Conservation (phyloP, 2,329 filamentous ascomycete genomes). For the Aspergillus fumigatiaffinis region DNA sequence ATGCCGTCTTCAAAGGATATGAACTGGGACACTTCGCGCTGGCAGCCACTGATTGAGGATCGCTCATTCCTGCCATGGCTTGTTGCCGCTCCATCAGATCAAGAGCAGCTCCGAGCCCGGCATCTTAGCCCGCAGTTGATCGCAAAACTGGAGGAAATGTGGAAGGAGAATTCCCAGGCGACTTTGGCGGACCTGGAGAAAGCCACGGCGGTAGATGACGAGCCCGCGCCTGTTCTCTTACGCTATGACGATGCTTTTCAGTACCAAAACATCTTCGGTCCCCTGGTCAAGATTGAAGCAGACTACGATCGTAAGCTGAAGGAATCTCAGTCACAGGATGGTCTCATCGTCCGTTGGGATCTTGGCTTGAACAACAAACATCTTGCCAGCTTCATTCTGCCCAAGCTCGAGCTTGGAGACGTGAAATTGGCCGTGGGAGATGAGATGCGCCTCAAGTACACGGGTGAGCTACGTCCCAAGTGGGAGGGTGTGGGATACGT, state of each 20-base stretch:
- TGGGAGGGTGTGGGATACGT: slow-evolving; percentile 99
- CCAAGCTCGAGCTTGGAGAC: slow-evolving; percentile 95
- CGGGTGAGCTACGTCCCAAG: slow-evolving; percentile 81
- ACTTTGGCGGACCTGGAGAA: slow-evolving; percentile 91
- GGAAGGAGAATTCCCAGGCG: slow-evolving; percentile 89
- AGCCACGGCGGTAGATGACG: slow-evolving; percentile 85
- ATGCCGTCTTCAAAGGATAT: slow-evolving; percentile 97
- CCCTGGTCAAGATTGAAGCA: slow-evolving; percentile 96
- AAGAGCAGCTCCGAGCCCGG: slow-evolving; percentile 90
- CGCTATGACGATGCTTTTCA: slow-evolving; percentile 97
- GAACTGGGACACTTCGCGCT: slow-evolving; percentile 98
- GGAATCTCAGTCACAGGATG: slow-evolving; percentile 95
- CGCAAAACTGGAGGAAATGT: slow-evolving; percentile 93
- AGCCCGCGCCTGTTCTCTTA: slow-evolving; percentile 85
- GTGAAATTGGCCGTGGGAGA: slow-evolving; percentile 97
- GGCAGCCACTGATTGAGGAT: slow-evolving; percentile 96
- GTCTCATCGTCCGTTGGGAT: slow-evolving; percentile 91
- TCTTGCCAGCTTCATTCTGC: slow-evolving; percentile 87
- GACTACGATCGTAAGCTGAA: slow-evolving; percentile 99
- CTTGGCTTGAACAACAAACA: slow-evolving; percentile 96
- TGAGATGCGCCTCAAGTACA: slow-evolving; percentile 97
- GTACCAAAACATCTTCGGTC: slow-evolving; percentile 98
- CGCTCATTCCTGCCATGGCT: slow-evolving; percentile 94
- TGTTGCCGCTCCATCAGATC: slow-evolving; percentile 80
- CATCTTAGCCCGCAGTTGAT: slow-evolving; percentile 93